Percentiles rank a stretch among this genome's conserved stretches.
Evolutionary conservation across 2,329 filamentous ascomycete species (phyloP).

Genomic region (Neonectria coccinea): DNA sequence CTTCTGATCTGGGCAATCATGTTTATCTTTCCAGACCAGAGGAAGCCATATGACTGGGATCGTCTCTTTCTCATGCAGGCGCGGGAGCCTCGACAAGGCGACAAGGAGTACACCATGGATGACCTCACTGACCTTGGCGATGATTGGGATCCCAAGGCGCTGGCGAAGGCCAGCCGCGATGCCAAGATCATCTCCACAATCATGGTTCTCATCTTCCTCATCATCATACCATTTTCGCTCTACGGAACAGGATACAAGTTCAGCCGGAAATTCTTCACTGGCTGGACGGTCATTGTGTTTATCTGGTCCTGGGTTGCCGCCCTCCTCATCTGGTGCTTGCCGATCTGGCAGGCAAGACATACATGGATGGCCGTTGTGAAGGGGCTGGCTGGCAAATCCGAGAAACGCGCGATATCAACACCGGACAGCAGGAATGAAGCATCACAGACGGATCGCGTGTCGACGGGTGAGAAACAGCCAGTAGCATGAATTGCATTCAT

Average conservation of each 20-base stretch:
- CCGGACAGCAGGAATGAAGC: conserved; percentile 3
- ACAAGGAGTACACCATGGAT: conserved; percentile 4
- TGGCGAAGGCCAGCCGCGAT: conserved; percentile 2
- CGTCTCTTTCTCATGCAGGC: conserved; percentile 4
- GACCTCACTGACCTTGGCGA: conserved; percentile 3
- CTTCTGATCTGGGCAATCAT: neutral
- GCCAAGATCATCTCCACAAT: conserved; percentile 1
- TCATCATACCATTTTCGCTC: conserved; percentile 3
- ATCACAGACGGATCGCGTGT: conserved; percentile 1
- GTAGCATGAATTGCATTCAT: conserved; percentile 1
- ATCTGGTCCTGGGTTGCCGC: conserved; percentile 1
- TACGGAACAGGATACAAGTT: conserved; percentile 4
- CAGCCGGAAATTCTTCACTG: conserved; percentile 1
- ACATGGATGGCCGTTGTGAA: conserved; percentile 1
- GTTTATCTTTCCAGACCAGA: neutral
- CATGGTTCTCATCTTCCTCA: conserved; percentile 5
- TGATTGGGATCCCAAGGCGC: conserved; percentile 1
- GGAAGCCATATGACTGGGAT: conserved; percentile 3
- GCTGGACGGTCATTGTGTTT: neutral
- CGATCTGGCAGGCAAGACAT: conserved; percentile 4
- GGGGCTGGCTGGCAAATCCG: conserved; percentile 1
- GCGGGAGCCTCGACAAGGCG: neutral
- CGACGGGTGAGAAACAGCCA: conserved; percentile 1
- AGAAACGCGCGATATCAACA: conserved; percentile 2
- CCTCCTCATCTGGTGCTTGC: conserved; percentile 2